Conservation (phyloP, 305 asterid species). For the Striga hermonthica region DNA sequence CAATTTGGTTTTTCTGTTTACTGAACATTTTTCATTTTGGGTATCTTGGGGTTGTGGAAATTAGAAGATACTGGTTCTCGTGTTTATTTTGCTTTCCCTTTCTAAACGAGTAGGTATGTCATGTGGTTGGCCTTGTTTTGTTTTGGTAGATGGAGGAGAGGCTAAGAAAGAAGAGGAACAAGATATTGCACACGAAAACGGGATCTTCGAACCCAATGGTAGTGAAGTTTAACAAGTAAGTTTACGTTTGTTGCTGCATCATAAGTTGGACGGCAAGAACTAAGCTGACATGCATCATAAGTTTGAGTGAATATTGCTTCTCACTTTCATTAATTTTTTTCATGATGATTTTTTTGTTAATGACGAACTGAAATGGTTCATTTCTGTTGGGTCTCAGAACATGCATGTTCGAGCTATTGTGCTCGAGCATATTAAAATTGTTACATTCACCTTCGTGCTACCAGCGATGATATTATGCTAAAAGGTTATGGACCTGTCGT, state of each 20-base stretch:
- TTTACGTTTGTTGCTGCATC: constrained; percentile 4
- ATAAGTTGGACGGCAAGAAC: constrained; percentile 1
- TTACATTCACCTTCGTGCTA: constrained; percentile 15
- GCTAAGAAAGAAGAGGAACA: constrained; percentile 81
- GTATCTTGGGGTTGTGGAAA: too few species aligned
- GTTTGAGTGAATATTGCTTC: constrained; percentile 3
- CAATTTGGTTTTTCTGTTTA: not conserved
- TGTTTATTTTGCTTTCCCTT: not conserved
- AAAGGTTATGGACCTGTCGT: not conserved
- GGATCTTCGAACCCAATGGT: constrained; percentile 71
- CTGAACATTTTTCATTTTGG: not conserved
- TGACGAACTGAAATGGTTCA: constrained; percentile 4
- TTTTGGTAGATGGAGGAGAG: constrained; percentile 82
- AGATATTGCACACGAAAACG: constrained; percentile 70
- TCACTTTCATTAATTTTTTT: not conserved
- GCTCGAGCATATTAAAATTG: not conserved
- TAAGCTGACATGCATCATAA: not conserved
- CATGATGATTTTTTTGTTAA: not conserved
- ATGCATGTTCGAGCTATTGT: not conserved
- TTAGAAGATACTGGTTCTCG: too few species aligned
- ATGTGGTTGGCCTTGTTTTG: not conserved
- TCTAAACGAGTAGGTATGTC: not conserved
- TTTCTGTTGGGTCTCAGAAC: constrained; percentile 9
- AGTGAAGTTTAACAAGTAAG: constrained; percentile 78
- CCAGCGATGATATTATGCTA: not conserved